Evolutionary conservation across 1,284 basidiomycete species (phyloP).

Genomic region (Cutaneotrichosporon mucoides): DNA sequence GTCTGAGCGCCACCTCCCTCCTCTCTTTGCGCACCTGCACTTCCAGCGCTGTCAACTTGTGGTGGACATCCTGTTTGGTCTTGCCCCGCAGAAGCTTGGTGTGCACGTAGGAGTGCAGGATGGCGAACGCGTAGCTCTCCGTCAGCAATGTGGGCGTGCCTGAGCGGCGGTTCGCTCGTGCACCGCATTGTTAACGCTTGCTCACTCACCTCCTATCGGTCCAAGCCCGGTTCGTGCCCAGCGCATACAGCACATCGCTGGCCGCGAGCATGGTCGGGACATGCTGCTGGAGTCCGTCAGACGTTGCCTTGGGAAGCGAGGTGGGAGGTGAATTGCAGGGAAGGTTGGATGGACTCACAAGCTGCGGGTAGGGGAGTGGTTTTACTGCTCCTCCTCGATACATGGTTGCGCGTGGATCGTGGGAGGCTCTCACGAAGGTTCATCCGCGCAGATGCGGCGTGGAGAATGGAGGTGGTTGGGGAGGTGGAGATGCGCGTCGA

Average conservation of each 20-base stretch:
- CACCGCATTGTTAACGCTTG: neutral
- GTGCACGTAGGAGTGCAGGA: conserved; percentile 33
- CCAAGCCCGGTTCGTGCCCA: neutral
- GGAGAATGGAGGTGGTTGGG: too few relatives aligned
- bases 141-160: too few relatives aligned
- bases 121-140: conserved; percentile 30
- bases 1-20: neutral
- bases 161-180: too few relatives aligned
- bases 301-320: neutral
- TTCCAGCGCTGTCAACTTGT: conserved; percentile 36
- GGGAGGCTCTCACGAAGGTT: too few relatives aligned
- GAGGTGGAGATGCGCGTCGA: too few relatives aligned
- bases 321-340: neutral
- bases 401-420: too few relatives aligned
- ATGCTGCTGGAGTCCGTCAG: neutral
- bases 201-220: neutral
- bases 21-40: conserved; percentile 20
- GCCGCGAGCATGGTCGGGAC: neutral
- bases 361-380: too few relatives aligned
- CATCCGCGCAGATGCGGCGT: too few relatives aligned
- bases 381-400: too few relatives aligned
- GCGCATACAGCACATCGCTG: neutral
- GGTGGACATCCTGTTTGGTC: conserved; percentile 12
- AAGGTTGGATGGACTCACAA: neutral
- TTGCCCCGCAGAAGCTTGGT: conserved; percentile 30